Evolutionary conservation across 352 stramenopile species (phyloP).

Genomic region (Pythium monospermum): DNA sequence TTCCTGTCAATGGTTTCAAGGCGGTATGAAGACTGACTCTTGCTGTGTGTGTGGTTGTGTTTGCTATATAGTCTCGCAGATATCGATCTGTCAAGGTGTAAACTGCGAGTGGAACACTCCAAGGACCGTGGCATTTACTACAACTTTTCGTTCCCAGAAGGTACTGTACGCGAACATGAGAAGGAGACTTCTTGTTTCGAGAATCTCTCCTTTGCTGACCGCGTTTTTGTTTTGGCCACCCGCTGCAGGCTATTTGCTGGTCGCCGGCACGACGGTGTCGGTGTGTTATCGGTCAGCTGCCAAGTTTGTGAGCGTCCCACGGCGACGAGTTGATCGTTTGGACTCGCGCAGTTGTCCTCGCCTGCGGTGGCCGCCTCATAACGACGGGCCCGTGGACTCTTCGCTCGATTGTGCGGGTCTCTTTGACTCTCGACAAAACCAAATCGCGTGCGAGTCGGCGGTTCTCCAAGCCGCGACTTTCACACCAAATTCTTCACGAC

Average conservation of each 20-base stretch:
- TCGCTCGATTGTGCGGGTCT: slow-evolving; percentile 10
- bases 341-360: slow-evolving; percentile 21
- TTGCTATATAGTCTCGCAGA: slow-evolving; percentile 4
- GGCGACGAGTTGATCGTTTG: slow-evolving; percentile 10
- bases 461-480: slow-evolving; percentile 16
- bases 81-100: slow-evolving; percentile 19
- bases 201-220: not conserved
- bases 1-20: no score
- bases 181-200: no score
- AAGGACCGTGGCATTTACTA: slow-evolving; percentile 23
- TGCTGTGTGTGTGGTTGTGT: no score
- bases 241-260: slow-evolving; percentile 16
- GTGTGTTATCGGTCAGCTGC: slow-evolving; percentile 17
- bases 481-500: not conserved
- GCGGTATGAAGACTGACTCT: no score
- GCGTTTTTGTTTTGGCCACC: not conserved
- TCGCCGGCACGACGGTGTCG: slow-evolving; percentile 15
- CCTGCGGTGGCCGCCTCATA: slow-evolving; percentile 18
- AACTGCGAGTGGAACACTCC: slow-evolving; percentile 14
- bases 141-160: slow-evolving; percentile 20
- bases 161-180: no score
- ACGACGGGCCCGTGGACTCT: slow-evolving; percentile 18
- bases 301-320: slow-evolving; percentile 17
- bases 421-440: slow-evolving; percentile 11
- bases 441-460: slow-evolving; percentile 22